Percentiles rank a stretch among this genome's conserved stretches.
These are phyloP conservation scores for Solanum hybrid DNA, from an alignment of 305 asterid genomes.

Conservation along the genomic window DNA sequence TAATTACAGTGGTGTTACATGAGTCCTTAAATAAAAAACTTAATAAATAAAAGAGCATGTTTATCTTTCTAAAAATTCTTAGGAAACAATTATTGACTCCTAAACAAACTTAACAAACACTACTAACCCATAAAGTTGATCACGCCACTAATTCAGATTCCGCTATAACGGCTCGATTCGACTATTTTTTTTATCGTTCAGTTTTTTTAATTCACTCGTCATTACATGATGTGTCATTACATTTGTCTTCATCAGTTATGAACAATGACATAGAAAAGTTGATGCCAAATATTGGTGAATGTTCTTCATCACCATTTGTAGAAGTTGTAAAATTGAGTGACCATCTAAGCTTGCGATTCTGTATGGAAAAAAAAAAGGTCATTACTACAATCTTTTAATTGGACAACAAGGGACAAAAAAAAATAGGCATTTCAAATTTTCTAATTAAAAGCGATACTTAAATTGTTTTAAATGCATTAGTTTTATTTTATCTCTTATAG, in stretches of 20 bases:
- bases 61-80: neutral
- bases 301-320: too few species aligned
- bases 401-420: neutral
- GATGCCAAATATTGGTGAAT: too few species aligned
- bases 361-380: neutral
- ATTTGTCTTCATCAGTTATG: too few species aligned
- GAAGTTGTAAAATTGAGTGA: neutral
- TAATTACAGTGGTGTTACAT: neutral
- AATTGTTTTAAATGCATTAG: too few species aligned
- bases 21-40: neutral
- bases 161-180: too few species aligned
- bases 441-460: neutral
- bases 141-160: too few species aligned
- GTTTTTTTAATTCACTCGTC: too few species aligned
- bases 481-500: too few species aligned
- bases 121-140: too few species aligned
- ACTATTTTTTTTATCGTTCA: too few species aligned
- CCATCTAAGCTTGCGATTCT: neutral
- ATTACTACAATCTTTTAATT: neutral
- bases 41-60: neutral
- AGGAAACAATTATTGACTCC: neutral
- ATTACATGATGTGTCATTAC: too few species aligned
- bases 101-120: neutral
- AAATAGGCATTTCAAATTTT: neutral
- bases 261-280: too few species aligned